Conservation (phyloP, 139 green algal species). For the Picochlorum sp. region DNA sequence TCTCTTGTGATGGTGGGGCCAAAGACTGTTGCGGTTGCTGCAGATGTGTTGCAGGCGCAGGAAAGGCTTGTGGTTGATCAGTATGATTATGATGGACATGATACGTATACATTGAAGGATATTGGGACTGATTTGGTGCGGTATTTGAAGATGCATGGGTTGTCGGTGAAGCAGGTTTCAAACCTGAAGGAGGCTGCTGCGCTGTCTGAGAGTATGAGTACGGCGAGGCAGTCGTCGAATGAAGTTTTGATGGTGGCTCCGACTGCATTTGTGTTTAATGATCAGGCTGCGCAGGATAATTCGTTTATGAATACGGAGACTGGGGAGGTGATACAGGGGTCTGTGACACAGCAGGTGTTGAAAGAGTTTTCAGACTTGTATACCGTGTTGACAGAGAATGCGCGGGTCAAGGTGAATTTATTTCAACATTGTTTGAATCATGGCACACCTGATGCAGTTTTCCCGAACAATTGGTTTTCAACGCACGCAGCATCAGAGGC, state of each 20-base stretch:
- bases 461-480: conserved; percentile 97
- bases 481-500: conserved; percentile 48
- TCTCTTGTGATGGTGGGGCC: conserved; percentile 34
- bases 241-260: conserved; percentile 90
- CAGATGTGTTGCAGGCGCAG: conserved; percentile 20
- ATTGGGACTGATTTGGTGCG: conserved; percentile 34
- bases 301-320: conserved; percentile 70
- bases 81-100: conserved; percentile 34
- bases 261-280: conserved; percentile 92
- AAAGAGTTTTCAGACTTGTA: conserved; percentile 71
- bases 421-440: conserved; percentile 65
- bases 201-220: neutral
- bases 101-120: conserved; percentile 21
- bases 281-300: conserved; percentile 84
- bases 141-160: conserved; percentile 22
- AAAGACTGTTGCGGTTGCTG: conserved; percentile 39
- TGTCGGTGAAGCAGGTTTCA: conserved; percentile 25
- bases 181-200: conserved; percentile 15
- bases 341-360: conserved; percentile 43
- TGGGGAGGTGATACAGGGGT: conserved; percentile 5
- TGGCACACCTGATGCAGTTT: conserved; percentile 86
- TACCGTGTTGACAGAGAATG: conserved; percentile 67
- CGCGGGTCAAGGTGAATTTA: conserved; percentile 37
- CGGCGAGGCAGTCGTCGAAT: conserved; percentile 64
- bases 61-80: conserved; percentile 61